These are phyloP conservation scores for Beauveria sp. DNA, from an alignment of 2,329 filamentous ascomycete genomes.

Conservation along the genomic window DNA sequence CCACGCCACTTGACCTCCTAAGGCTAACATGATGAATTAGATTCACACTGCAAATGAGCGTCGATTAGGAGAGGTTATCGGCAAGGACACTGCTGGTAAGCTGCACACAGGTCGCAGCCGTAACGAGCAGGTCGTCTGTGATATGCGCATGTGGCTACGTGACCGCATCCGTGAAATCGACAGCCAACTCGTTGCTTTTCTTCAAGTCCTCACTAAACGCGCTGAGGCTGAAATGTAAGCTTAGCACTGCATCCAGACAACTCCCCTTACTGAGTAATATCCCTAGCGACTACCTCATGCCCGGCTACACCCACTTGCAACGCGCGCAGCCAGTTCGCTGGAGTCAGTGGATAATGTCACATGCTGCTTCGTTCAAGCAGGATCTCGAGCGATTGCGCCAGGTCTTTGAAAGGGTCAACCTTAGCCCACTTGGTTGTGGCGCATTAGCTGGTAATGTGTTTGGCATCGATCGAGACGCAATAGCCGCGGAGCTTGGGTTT, in stretches of 20 bases:
- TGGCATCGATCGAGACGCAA: constrained; percentile 23
- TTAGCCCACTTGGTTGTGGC: constrained; percentile 35
- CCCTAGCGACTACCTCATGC: constrained; percentile 61
- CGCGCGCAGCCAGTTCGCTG: constrained; percentile 73
- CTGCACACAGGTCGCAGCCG: constrained; percentile 81
- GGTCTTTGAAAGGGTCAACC: constrained; percentile 67
- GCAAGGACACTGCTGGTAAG: constrained; percentile 78
- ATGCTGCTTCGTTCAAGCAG: constrained; percentile 61
- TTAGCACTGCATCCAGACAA: constrained; percentile 6
- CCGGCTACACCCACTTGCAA: constrained; percentile 82
- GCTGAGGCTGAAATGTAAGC: constrained; percentile 60
- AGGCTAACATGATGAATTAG: constrained; percentile 15
- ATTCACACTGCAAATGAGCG: constrained; percentile 65
- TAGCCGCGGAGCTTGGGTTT: constrained; percentile 60
- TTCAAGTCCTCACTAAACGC: constrained; percentile 60
- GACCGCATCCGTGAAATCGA: constrained; percentile 67
- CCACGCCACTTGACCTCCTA: constrained; percentile 7
- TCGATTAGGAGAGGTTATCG: constrained; percentile 73
- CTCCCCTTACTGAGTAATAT: constrained; percentile 12
- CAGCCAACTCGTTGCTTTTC: constrained; percentile 56
- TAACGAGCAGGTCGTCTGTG: constrained; percentile 84
- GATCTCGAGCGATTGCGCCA: constrained; percentile 74
- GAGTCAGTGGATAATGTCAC: constrained; percentile 74
- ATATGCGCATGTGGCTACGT: constrained; percentile 84
- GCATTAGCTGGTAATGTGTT: constrained; percentile 23